A percentile compares a stretch with the other conserved stretches of the same genome.
Conservation (phyloP, 1,139 yeast genomes). For the Zygoascus sp. region DNA sequence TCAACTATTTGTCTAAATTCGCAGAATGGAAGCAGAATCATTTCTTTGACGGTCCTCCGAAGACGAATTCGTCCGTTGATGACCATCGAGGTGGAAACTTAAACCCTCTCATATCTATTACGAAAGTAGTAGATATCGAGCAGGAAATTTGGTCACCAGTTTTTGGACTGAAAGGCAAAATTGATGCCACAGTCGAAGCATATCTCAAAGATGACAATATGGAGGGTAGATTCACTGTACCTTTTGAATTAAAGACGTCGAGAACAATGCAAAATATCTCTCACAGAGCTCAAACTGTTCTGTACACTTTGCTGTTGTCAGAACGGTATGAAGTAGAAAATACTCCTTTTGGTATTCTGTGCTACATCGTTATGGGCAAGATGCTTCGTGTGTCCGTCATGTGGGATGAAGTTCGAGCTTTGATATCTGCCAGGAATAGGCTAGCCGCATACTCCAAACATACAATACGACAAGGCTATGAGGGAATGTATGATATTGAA, state of each 20-base stretch:
- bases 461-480: conserved; percentile 22
- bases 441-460: conserved; percentile 54
- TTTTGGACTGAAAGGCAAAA: conserved; percentile 85
- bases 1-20: conserved; percentile 53
- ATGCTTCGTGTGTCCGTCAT: conserved; percentile 42
- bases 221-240: conserved; percentile 51
- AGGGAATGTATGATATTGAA: conserved; percentile 13
- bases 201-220: conserved; percentile 30
- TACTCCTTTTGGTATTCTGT: conserved; percentile 55
- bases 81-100: conserved; percentile 23
- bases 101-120: conserved; percentile 39
- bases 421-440: conserved; percentile 67
- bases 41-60: conserved; percentile 30
- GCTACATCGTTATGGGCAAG: conserved; percentile 62
- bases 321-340: conserved; percentile 74
- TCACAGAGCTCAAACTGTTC: conserved; percentile 82
- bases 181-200: conserved; percentile 82
- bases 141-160: conserved; percentile 90
- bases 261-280: conserved; percentile 48
- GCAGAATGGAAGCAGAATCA: conserved; percentile 59
- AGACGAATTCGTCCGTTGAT: conserved; percentile 22
- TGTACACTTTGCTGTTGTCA: conserved; percentile 74
- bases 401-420: conserved; percentile 53
- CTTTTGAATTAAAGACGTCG: conserved; percentile 90
- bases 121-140: conserved; percentile 73